Evolutionary conservation across 2,329 filamentous ascomycete genomes (phyloP), one percentile per base, ranked within the genome.

Genomic region (Lasiodiplodia sp.): DNA sequence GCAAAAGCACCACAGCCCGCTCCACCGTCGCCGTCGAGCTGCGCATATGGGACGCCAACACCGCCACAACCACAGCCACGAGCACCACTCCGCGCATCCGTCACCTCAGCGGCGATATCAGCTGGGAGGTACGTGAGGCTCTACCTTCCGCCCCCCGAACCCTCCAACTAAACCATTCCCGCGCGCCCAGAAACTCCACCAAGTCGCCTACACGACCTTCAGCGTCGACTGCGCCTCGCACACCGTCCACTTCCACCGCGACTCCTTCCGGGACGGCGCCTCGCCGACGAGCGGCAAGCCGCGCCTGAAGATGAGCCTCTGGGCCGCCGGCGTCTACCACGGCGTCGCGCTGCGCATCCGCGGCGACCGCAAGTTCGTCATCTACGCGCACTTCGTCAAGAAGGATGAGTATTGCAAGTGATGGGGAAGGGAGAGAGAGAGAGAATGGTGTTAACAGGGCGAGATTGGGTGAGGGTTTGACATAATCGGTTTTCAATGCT

Each of bases 321-420:
- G 57, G 57, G n/a, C 2, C 16, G 21, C 38, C 23, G 57, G 57
- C 14, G 28, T 62, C 14, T 62, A 62, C 38, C 57, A 62, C 38
- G 38, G 23, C 38, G 14, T 47, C 16, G 38, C 38, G 4, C 23
- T 62, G 23, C 38, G 38, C 23, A 49, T 47, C 6, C 23, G 16
- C 21, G 57, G 57, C 14, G 57, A 62, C 25, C 38, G 57, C 38
- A 49, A n/a, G 14, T 49, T 62, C 57, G 57, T 62, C 40, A 49
- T 62, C 7, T 62, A 62, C 16, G 57, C 57, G 3, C 38, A 49
- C 40, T 62, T 62, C 25, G 38, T 47, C 23, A 62, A 25, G 23
- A 62, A 62, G 38, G 21, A 25, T n/a, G 56, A 28, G 25, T 37
- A 12, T 31, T 55, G 16, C 31, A 34, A 34, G 31, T 34, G 31